Evolutionary conservation across 345 rosid genomes (phyloP).

Genomic region (Erysimum cheiranthoides): DNA sequence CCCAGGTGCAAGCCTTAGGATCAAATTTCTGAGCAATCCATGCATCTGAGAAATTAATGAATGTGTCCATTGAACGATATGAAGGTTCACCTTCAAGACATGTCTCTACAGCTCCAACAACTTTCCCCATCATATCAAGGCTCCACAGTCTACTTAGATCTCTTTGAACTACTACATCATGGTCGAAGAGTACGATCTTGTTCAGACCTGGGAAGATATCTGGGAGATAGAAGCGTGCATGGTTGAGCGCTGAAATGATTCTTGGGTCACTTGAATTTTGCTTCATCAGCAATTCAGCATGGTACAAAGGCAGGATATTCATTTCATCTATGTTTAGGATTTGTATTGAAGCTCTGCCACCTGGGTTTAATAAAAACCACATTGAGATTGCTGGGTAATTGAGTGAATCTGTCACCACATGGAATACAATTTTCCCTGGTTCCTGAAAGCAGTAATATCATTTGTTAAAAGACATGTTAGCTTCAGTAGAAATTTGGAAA

Average conservation of each 20-base stretch:
- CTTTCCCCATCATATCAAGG: conserved; percentile 78
- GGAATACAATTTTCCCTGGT: conserved; percentile 72
- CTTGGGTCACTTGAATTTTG: conserved; percentile 67
- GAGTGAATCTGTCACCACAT: conserved; percentile 87
- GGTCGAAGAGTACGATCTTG: conserved; percentile 81
- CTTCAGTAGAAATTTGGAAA: conserved; percentile 18
- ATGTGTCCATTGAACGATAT: conserved; percentile 60
- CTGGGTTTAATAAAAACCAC: conserved; percentile 86
- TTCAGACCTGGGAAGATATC: conserved; percentile 72
- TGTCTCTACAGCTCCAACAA: conserved; percentile 89
- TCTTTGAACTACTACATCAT: conserved; percentile 89
- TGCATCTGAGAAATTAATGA: conserved; percentile 73
- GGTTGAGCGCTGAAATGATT: conserved; percentile 68
- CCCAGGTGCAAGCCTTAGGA: conserved; percentile 87
- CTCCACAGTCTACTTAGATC: conserved; percentile 77
- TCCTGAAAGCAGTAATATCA: conserved; percentile 53
- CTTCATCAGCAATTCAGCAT: conserved; percentile 55
- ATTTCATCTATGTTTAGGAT: conserved; percentile 68
- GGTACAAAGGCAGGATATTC: conserved; percentile 62
- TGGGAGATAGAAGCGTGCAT: conserved; percentile 86
- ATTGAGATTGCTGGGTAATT: conserved; percentile 84
- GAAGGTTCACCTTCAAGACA: conserved; percentile 68
- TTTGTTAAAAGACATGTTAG: background rate
- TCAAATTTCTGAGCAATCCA: conserved; percentile 63
- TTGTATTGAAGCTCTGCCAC: conserved; percentile 63